phyloP scores from a whole-genome alignment of 2,329 filamentous ascomycete species.

The Stenocarpella maydis region DNA sequence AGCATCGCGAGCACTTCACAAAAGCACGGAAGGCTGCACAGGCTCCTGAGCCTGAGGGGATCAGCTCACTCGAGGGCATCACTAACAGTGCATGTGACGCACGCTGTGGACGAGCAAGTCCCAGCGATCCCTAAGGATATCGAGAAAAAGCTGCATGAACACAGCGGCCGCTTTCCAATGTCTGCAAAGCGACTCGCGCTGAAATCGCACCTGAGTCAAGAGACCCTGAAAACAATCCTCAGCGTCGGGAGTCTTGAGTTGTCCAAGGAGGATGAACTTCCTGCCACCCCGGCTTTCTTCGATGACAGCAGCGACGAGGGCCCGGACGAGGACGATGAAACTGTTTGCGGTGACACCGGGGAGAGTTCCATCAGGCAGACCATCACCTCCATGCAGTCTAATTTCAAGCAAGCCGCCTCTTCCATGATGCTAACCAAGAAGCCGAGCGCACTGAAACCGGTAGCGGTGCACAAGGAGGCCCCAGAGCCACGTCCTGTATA shows the following conservation, averaged over 20 bases:
- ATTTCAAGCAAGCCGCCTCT: conserved; percentile 41
- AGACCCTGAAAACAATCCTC: conserved; percentile 58
- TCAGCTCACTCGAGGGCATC: conserved; percentile 42
- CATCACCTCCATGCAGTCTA: conserved; percentile 39
- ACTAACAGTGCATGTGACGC: conserved; percentile 45
- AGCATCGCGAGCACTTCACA: conserved; percentile 48
- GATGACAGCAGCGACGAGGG: conserved; percentile 23
- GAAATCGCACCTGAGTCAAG: conserved; percentile 53
- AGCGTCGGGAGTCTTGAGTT: conserved; percentile 57
- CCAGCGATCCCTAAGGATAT: conserved; percentile 48
- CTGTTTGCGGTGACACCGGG: conserved; percentile 27
- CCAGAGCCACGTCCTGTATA: conserved; percentile 23
- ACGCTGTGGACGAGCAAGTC: conserved; percentile 44
- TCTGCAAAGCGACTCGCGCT: conserved; percentile 48
- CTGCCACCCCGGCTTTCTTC: conserved; percentile 30
- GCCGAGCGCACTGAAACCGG: conserved; percentile 45
- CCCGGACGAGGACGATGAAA: conserved; percentile 9
- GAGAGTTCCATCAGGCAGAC: conserved; percentile 40
- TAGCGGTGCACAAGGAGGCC: conserved; percentile 37
- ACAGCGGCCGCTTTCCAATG: conserved; percentile 45
- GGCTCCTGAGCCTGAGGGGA: conserved; percentile 50
- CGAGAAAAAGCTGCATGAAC: conserved; percentile 48
- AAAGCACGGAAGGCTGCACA: conserved; percentile 50
- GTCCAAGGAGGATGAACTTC: conserved; percentile 40
- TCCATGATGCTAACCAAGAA: conserved; percentile 44